Evolutionary conservation across 352 stramenopile species (phyloP).

Genomic region (Globisporangium echinulatum): DNA sequence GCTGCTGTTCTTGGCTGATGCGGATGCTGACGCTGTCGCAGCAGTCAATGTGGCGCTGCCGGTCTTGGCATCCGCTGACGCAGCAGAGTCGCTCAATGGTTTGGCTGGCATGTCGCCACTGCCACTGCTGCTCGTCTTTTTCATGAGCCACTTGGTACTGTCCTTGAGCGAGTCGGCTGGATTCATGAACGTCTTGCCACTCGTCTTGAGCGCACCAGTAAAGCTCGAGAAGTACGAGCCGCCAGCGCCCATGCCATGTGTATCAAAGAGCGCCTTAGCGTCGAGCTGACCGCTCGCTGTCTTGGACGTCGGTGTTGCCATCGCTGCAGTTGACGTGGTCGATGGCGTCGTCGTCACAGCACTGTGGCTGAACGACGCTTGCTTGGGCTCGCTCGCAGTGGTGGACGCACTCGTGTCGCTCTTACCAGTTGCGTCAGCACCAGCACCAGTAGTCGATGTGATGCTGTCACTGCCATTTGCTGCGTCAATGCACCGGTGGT

Average conservation of each 20-base stretch:
- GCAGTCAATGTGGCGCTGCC: no score
- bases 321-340: not conserved
- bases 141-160: no score
- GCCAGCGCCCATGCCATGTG: constrained; percentile 8
- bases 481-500: constrained; percentile 29
- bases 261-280: constrained; percentile 34
- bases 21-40: no score
- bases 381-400: constrained; percentile 2
- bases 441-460: not conserved
- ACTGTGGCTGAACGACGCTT: constrained; percentile 3
- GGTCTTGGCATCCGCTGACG: no score
- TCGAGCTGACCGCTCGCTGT: constrained; percentile 19
- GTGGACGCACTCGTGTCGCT: not conserved
- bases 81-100: no score
- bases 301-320: not conserved
- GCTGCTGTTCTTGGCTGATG: no score
- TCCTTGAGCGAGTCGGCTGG: no score
- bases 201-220: constrained; percentile 54
- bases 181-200: no score
- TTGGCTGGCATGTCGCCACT: no score
- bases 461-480: not conserved
- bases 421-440: not conserved
- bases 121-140: no score
- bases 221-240: constrained; percentile 71
- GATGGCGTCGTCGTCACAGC: constrained; percentile 3